A percentile compares a stretch with the other conserved stretches of the same genome.
These are phyloP conservation scores for Penstemon davidsonii DNA, from an alignment of 257 asterid genomes.

Conservation along the genomic window DNA sequence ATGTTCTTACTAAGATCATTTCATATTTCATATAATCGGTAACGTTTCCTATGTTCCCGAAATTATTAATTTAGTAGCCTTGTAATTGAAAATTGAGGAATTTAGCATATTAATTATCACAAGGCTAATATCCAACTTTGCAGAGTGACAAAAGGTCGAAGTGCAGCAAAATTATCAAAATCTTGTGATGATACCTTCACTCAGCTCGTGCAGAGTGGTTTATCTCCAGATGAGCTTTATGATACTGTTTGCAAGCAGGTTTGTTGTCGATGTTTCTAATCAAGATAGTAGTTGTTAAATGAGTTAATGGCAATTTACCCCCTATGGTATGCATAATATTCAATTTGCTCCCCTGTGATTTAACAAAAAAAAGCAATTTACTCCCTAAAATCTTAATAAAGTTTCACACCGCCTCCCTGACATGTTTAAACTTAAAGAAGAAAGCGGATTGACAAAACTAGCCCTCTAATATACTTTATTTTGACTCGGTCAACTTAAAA, in stretches of 20 bases:
- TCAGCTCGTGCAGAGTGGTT: conserved; percentile 79
- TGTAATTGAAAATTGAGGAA: conserved; percentile 3
- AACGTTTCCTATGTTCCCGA: background rate
- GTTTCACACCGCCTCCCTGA: too few relatives aligned
- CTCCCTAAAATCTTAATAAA: too few relatives aligned
- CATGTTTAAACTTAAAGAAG: too few relatives aligned
- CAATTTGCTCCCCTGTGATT: too few relatives aligned
- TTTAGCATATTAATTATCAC: conserved; percentile 17
- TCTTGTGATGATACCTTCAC: conserved; percentile 88
- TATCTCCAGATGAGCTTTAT: conserved; percentile 79
- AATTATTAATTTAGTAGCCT: conserved; percentile 3
- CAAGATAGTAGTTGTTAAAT: background rate
- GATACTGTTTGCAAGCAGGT: conserved; percentile 95
- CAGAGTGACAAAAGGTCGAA: conserved; percentile 79
- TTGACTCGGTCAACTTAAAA: too few relatives aligned
- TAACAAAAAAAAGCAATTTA: too few relatives aligned
- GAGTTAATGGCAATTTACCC: too few relatives aligned
- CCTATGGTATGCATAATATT: too few relatives aligned
- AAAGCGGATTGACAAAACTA: too few relatives aligned
- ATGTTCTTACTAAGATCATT: too few relatives aligned
- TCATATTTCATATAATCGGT: too few relatives aligned
- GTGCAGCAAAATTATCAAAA: conserved; percentile 57
- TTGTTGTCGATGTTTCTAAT: conserved; percentile 10
- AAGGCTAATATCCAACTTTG: conserved; percentile 30
- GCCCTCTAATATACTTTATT: too few relatives aligned